phyloP scores from a whole-genome alignment of 768 basidiomycete species.

The Collybia sordida region DNA sequence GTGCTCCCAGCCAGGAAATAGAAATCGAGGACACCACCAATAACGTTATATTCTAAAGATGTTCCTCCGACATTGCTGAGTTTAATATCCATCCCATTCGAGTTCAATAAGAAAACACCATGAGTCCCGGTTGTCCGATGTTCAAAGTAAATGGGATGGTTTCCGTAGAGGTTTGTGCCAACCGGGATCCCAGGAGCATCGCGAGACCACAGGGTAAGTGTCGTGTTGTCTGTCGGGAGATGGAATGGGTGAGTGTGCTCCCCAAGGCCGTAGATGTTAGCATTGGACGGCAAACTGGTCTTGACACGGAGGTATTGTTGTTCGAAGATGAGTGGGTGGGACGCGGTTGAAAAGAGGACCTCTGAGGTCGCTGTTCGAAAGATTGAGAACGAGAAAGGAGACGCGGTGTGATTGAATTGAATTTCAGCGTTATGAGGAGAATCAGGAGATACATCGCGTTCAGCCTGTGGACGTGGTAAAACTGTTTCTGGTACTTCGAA shows the following conservation, averaged over 20 bases:
- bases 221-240: constrained; percentile 46
- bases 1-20: constrained; percentile 75
- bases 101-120: constrained; percentile 67
- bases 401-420: constrained; percentile 58
- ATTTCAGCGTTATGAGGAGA: constrained; percentile 41
- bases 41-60: constrained; percentile 70
- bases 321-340: constrained; percentile 69
- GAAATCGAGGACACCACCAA: constrained; percentile 77
- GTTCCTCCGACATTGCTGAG: constrained; percentile 42
- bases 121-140: constrained; percentile 66
- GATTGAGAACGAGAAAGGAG: constrained; percentile 64
- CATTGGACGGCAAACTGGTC: constrained; percentile 52
- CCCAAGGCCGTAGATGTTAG: constrained; percentile 81
- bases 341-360: constrained; percentile 60
- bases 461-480: constrained; percentile 48
- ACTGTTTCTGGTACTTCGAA: constrained; percentile 68
- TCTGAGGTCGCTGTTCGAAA: constrained; percentile 47
- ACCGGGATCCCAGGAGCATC: constrained; percentile 60
- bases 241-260: constrained; percentile 70
- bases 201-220: constrained; percentile 60
- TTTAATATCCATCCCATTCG: constrained; percentile 80
- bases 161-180: constrained; percentile 68
- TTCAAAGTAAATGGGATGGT: constrained; percentile 73
- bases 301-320: constrained; percentile 76
- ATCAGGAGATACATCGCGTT: constrained; percentile 22